Base-by-base conservation (phyloP, 805 yeast species). In the Lachancea nothofagi region DNA sequence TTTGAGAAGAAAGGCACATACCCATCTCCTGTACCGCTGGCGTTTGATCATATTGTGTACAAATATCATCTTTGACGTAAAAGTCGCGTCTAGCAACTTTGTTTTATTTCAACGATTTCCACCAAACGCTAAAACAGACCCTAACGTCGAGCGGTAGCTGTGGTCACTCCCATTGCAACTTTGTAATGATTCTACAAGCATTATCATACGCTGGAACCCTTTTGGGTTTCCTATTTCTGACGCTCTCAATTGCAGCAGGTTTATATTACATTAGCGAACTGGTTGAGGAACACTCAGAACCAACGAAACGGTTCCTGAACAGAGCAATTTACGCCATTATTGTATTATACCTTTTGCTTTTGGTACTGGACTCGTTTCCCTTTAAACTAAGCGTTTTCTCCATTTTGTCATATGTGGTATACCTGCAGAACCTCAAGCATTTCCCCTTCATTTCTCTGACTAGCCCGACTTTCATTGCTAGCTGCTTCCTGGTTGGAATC, bases 211-310 rank as follows among this genome's bases (percentile, higher is more conserved):
- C 71, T 2, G 93, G 93, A 12, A 66, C 75, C 1, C 60, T 76
- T 0, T 53, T 71, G 0, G 93, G 89, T 3, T 81, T 83, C 49
- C 51, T 75, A 2, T 72, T 77, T 41, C 66, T 78, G 38, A 78
- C 83, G 0, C 64, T 79, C 24, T 74, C 86, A 15, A 80, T 83
- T 44, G 97, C 97, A 0, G 84, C 95, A 2, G 97, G 96, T 0
- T 67, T 93, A 24, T 93, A 88, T 67, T 89, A 88, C 53, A 69
- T 90, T 27, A 84, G 95, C 7, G 98, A 93, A 58, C 65, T 88
- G 23, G 95, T 93, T 12, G 98, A 93, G 58, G 97, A 89, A 54
- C 90, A 93, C 59, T 75, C 95, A 0, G 93, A 84, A 47, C 78
- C 88, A 35, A 85, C 97, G 8, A 82, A 77, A 51, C 65, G 86